phyloP scores from a whole-genome alignment of 805 yeast genomes.

The Yarrowia sp. region DNA sequence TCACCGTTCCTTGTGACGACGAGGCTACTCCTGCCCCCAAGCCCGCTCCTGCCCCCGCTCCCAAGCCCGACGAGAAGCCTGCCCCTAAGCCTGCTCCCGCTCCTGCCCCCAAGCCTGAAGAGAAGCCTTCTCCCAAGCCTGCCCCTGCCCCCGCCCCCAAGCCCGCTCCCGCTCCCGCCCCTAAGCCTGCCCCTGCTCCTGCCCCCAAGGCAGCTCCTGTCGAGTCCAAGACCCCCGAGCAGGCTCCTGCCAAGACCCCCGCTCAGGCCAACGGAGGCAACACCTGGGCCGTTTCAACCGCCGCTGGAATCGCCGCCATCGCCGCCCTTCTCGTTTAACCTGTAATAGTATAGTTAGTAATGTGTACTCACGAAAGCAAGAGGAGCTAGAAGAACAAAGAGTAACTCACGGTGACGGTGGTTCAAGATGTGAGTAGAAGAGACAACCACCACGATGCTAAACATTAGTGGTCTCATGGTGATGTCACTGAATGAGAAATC shows the following conservation, averaged over 20 bases:
- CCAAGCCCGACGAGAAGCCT: neutral
- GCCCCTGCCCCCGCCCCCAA: neutral
- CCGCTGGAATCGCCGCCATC: conserved; percentile 32
- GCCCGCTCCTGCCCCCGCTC: neutral
- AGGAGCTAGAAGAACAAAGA: no score
- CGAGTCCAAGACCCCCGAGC: neutral
- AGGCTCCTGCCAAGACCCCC: neutral
- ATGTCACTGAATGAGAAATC: no score
- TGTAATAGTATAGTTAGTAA: conserved; percentile 8
- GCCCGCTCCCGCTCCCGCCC: neutral
- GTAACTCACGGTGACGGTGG: no score
- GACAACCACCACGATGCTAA: no score
- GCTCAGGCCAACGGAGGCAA: conserved; percentile 12
- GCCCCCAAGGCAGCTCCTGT: neutral
- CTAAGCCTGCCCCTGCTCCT: neutral
- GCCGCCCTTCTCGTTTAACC: conserved; percentile 12
- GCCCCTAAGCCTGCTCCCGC: neutral
- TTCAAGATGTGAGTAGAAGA: no score
- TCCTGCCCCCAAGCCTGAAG: neutral
- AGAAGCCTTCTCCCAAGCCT: neutral
- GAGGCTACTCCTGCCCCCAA: conserved; percentile 6
- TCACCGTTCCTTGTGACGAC: conserved; percentile 14
- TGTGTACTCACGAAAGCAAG: no score
- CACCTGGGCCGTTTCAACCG: conserved; percentile 31
- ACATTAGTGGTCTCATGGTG: no score